phyloP scores from a whole-genome alignment of 306 rosid species.

The Prunus davidiana region DNA sequence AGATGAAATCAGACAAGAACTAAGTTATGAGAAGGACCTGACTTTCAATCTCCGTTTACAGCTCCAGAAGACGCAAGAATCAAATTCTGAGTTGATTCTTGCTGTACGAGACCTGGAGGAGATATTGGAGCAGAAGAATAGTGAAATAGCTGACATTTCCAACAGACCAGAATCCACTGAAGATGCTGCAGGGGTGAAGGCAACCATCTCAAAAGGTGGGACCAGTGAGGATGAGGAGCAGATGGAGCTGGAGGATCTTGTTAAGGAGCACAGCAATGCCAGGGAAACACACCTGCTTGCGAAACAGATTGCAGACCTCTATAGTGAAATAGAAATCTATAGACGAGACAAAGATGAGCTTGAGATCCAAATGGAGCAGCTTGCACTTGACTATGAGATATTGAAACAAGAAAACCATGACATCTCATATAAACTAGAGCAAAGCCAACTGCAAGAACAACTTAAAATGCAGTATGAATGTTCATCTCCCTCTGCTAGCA shows the following conservation, averaged over 20 bases:
- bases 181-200: slow-evolving; percentile 35
- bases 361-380: slow-evolving; percentile 96
- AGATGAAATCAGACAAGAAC: slow-evolving; percentile 78
- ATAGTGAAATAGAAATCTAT: slow-evolving; percentile 76
- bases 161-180: slow-evolving; percentile 23
- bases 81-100: slow-evolving; percentile 77
- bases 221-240: slow-evolving; percentile 70
- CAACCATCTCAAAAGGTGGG: slow-evolving; percentile 37
- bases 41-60: slow-evolving; percentile 72
- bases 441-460: slow-evolving; percentile 84
- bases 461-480: slow-evolving; percentile 76
- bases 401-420: slow-evolving; percentile 94
- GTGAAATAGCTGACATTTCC: slow-evolving; percentile 29
- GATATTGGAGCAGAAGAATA: slow-evolving; percentile 68
- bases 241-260: slow-evolving; percentile 71
- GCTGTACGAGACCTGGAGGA: slow-evolving; percentile 85
- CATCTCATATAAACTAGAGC: slow-evolving; percentile 72
- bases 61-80: slow-evolving; percentile 84
- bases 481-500: slow-evolving; percentile 42
- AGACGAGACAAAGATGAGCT: slow-evolving; percentile 91
- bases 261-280: slow-evolving; percentile 45
- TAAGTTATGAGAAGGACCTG: slow-evolving; percentile 71
- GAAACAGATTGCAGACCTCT: slow-evolving; percentile 66
- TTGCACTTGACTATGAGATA: slow-evolving; percentile 95
- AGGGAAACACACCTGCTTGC: slow-evolving; percentile 61